Conservation (phyloP, 1,284 basidiomycete species). For the Apiotrichum mycotoxinovorans region DNA sequence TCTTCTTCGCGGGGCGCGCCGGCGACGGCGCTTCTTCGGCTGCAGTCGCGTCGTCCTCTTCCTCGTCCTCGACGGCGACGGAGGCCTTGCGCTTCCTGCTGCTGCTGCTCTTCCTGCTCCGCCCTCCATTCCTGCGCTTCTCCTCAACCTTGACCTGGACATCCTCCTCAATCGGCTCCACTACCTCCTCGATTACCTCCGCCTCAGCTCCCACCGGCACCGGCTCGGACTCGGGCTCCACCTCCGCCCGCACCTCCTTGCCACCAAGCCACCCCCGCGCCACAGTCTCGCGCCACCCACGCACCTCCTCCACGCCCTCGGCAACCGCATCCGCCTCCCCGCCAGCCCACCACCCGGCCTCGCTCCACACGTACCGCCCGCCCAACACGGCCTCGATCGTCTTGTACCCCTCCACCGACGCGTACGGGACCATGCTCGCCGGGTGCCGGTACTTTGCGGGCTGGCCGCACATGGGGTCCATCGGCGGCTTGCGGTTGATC, state of each 20-base stretch:
- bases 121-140: background rate
- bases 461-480: constrained; percentile 53
- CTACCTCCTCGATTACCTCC: constrained; percentile 11
- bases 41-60: background rate
- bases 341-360: constrained; percentile 36
- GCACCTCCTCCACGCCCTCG: constrained; percentile 32
- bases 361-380: constrained; percentile 35
- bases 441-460: constrained; percentile 54
- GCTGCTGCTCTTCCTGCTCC: background rate
- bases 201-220: constrained; percentile 12
- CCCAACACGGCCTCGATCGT: constrained; percentile 39
- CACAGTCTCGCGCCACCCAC: constrained; percentile 37
- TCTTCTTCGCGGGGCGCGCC: background rate
- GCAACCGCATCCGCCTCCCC: constrained; percentile 39
- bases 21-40: no score
- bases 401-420: constrained; percentile 47
- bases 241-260: constrained; percentile 13
- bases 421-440: constrained; percentile 50
- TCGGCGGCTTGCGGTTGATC: constrained; percentile 38
- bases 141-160: constrained; percentile 4
- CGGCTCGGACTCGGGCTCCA: constrained; percentile 9
- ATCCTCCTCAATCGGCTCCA: background rate
- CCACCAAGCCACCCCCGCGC: constrained; percentile 37
- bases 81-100: constrained; percentile 1
- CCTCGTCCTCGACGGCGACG: background rate